Evolutionary conservation across 2,329 filamentous ascomycete species (phyloP), one percentile per base, ranked within the genome.

Genomic region (Pestalotiopsis fici): DNA sequence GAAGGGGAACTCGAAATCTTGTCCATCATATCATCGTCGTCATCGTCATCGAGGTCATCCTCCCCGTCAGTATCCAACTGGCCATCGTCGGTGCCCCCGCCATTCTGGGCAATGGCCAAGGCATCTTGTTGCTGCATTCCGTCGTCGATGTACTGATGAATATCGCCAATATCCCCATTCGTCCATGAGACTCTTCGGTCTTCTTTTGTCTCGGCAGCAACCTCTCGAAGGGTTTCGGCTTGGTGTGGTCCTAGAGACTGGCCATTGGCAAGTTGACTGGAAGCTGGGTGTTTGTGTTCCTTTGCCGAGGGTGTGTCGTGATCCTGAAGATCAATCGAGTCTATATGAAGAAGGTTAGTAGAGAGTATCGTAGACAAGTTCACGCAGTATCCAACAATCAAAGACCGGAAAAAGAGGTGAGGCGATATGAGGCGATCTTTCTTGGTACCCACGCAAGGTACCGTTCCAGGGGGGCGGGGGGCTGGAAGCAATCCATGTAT

Each of bases 1-100:
- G 95, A 98, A 78, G 96, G 96, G 75, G 95, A 98, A 81, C 95
- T 98, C 75, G 95, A 98, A 72, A 99, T 98, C 81, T 96, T 96
- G 84, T 98, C 96, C 92, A 97, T 94, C 90, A 97, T 90, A 80
- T 98, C 95, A 81, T 98, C 86, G 76, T 97, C 94, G 78, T 94
- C 83, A 74, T 93, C 88, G 73, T 93, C 86, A 76, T 97, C 94
- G 78, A 94, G 83, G 74, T 93, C 88, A 73, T 93, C 92, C 69
- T 93, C 92, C 74, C 91, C 90, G 61, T 89, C 89, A 71, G 88
- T 88, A 73, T 91, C 87, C 75, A 88, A 81, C 70, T 93, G 90
- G 60, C 86, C 88, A 70, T 92, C 90, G 72, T 88, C 86, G 56
- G 84, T 77, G 43, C 74, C 82, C 61, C 83, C 81, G 70, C 87